Evolutionary conservation across 139 green algal species (phyloP).

Genomic region (Klebsormidium nitens): DNA sequence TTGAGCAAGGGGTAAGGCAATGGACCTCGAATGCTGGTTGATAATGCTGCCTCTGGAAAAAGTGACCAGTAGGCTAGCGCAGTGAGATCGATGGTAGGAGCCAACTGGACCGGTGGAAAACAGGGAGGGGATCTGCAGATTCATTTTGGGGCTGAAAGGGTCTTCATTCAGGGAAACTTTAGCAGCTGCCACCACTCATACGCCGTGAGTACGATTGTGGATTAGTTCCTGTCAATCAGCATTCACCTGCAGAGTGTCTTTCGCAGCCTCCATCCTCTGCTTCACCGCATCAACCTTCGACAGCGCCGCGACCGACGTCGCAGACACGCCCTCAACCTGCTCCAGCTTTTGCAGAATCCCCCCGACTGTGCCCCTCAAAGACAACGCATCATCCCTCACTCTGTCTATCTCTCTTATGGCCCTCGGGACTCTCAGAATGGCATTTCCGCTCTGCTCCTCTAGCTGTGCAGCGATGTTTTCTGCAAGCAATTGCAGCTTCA

Average conservation of each 20-base stretch:
- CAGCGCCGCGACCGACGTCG: constrained; percentile 41
- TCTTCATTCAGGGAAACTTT: too few relatives aligned
- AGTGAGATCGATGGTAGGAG: too few relatives aligned
- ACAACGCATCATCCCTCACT: constrained; percentile 51
- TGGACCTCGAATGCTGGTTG: too few relatives aligned
- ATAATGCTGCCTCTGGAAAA: too few relatives aligned
- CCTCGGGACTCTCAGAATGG: constrained; percentile 69
- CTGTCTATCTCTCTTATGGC: constrained; percentile 72
- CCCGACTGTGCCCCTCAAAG: constrained; percentile 42
- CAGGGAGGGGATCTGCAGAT: too few relatives aligned
- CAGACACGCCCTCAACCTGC: constrained; percentile 31
- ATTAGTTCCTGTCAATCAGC: too few relatives aligned
- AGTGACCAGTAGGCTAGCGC: too few relatives aligned
- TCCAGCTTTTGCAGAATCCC: constrained; percentile 36
- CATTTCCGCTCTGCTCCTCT: constrained; percentile 55
- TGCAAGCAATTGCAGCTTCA: constrained; percentile 38
- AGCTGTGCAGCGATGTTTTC: constrained; percentile 70
- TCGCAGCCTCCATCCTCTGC: constrained; percentile 70
- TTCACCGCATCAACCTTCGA: constrained; percentile 64
- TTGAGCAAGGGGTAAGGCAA: too few relatives aligned
- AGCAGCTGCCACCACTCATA: too few relatives aligned
- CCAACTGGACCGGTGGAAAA: too few relatives aligned
- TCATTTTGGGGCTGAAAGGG: too few relatives aligned
- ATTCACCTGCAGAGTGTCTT: constrained; percentile 62
- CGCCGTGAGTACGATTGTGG: too few relatives aligned